phyloP scores from a whole-genome alignment of 2,329 filamentous ascomycete genomes.

The Monosporascus sp. region DNA sequence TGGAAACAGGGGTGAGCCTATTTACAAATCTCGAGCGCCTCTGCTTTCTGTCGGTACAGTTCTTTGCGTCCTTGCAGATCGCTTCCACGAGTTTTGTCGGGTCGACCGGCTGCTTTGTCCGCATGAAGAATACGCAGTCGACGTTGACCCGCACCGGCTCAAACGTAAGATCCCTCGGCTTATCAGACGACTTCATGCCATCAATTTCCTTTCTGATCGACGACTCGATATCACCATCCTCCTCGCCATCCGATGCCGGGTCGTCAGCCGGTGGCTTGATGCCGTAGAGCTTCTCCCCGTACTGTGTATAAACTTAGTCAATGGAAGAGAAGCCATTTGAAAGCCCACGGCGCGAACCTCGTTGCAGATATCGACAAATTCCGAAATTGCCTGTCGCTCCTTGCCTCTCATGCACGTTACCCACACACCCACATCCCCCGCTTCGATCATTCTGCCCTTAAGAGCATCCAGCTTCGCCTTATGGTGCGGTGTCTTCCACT shows the following conservation, averaged over 20 bases:
- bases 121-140: conserved; percentile 61
- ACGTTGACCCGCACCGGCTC: conserved; percentile 48
- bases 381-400: conserved; percentile 63
- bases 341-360: conserved; percentile 43
- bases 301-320: conserved; percentile 39
- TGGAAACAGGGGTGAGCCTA: conserved; percentile 47
- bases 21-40: conserved; percentile 55
- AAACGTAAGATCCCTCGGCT: conserved; percentile 43
- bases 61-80: conserved; percentile 51
- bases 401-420: conserved; percentile 69
- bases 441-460: conserved; percentile 45
- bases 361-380: conserved; percentile 61
- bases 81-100: conserved; percentile 48
- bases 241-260: conserved; percentile 37
- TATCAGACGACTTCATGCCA: conserved; percentile 45
- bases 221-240: conserved; percentile 63
- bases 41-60: conserved; percentile 34
- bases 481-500: conserved; percentile 59
- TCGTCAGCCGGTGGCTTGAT: conserved; percentile 34
- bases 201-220: conserved; percentile 69
- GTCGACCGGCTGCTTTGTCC: conserved; percentile 49
- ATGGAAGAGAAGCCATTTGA: not conserved
- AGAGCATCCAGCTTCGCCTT: conserved; percentile 39
- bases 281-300: conserved; percentile 57
- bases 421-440: conserved; percentile 72